These are phyloP conservation scores for Lactarius trivialis DNA, from an alignment of 768 basidiomycete genomes.

Conservation along the genomic window DNA sequence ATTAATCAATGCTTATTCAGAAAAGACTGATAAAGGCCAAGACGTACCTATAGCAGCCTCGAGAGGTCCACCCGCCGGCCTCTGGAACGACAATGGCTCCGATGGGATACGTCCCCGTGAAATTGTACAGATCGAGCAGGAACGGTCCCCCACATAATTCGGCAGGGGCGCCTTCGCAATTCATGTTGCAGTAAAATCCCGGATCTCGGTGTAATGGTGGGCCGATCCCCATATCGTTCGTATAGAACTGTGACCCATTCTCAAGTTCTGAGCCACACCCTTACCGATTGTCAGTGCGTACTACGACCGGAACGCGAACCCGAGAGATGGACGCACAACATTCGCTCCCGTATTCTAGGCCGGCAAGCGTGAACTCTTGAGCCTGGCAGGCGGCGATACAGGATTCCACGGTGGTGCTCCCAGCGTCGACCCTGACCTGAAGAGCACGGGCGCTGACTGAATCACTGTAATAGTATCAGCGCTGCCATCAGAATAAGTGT, in stretches of 20 bases:
- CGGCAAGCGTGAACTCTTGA: conserved; percentile 65
- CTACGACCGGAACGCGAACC: background rate
- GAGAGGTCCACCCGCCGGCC: background rate
- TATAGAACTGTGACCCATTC: too few relatives aligned
- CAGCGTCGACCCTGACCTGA: conserved; percentile 29
- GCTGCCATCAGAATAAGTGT: background rate
- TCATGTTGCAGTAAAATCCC: too few relatives aligned
- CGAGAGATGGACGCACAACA: conserved; percentile 49
- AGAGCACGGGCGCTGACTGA: conserved; percentile 32
- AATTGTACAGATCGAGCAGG: background rate
- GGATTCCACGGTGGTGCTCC: conserved; percentile 53
- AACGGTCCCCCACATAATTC: background rate
- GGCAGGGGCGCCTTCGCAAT: background rate
- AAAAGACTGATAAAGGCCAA: background rate
- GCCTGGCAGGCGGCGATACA: conserved; percentile 62
- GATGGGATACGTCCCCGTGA: background rate
- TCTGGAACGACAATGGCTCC: background rate
- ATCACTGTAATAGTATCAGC: conserved; percentile 27
- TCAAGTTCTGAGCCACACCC: background rate
- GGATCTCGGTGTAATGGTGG: too few relatives aligned
- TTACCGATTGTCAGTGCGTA: background rate
- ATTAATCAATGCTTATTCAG: background rate
- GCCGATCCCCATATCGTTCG: too few relatives aligned
- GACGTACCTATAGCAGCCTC: background rate
- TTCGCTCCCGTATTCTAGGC: conserved; percentile 60